Conservation (phyloP, 1,139 yeast species). For the Candida labiduridarum region DNA sequence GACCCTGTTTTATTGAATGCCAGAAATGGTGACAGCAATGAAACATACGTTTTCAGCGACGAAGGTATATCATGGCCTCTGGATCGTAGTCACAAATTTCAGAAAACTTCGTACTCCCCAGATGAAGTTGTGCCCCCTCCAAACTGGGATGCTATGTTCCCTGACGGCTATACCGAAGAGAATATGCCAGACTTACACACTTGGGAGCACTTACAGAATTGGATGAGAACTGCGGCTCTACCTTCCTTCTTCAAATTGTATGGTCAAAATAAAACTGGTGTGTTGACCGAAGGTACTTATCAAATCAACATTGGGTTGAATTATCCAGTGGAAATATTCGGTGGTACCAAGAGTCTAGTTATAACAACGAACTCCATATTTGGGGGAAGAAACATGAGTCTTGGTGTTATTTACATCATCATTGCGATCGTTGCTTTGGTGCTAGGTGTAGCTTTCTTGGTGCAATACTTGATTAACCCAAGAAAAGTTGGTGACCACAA, state of each 20-base stretch:
- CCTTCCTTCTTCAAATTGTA: slow-evolving; percentile 70
- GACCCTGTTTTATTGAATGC: slow-evolving; percentile 50
- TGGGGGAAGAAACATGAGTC: slow-evolving; percentile 70
- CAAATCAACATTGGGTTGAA: slow-evolving; percentile 60
- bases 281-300: slow-evolving; percentile 60
- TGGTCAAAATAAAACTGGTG: slow-evolving; percentile 53
- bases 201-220: slow-evolving; percentile 58
- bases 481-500: slow-evolving; percentile 49
- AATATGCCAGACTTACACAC: slow-evolving; percentile 69
- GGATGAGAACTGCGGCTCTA: slow-evolving; percentile 86
- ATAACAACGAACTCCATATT: slow-evolving; percentile 67
- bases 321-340: slow-evolving; percentile 68
- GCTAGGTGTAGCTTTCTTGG: slow-evolving; percentile 47
- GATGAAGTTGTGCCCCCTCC: slow-evolving; percentile 92
- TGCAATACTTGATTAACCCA: slow-evolving; percentile 51
- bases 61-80: slow-evolving; percentile 86
- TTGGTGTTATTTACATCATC: slow-evolving; percentile 67
- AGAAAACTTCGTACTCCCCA: slow-evolving; percentile 72
- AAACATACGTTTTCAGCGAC: slow-evolving; percentile 63
- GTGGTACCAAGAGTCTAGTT: slow-evolving; percentile 70
- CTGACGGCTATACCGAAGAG: slow-evolving; percentile 85
- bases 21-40: slow-evolving; percentile 39
- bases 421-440: slow-evolving; percentile 59
- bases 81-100: slow-evolving; percentile 70
- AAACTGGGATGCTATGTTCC: slow-evolving; percentile 82